Evolutionary conservation across 1,284 basidiomycete genomes (phyloP), one percentile per base, ranked within the genome.

Genomic region (Irpex sp.): DNA sequence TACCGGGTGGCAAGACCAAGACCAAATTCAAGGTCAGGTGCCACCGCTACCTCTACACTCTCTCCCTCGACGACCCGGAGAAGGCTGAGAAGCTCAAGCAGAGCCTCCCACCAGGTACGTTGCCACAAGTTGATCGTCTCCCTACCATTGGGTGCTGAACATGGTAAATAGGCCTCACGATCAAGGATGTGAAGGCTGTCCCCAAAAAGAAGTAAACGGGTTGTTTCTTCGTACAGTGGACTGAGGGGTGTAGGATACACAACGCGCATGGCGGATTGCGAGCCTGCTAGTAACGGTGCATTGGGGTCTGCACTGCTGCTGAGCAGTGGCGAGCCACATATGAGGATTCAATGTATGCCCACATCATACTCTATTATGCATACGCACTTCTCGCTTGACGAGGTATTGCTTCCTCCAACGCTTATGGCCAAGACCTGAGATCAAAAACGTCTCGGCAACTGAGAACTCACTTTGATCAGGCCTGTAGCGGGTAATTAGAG

Each of bases 1-100:
- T 81, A 63, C 78, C 85, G 65, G 86, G 85, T 65, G 89, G 84
- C 75, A 94, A 93, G 82, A 84, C 84, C 68, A 86, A 90, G 80
- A 97, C 93, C 78, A 98, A 99, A 84, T 98, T 99, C 90, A 99
- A 99, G 88, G 89, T 99, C 76, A 89, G 97, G 78, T 98, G 96
- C 84, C 93, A 93, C 67, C 87, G 92, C 75, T 98, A 97, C 83
- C 92, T 99, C 68, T 99, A 99, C 90, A 99, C 97, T 36, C 88
- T 99, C 70, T 88, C 90, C 68, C 82, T 99, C 75, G 90, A 96
- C 76, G 97, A 99, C 82, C 87, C 92, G 74, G 95, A 98, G 81
- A 98, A 98, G 87, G 97, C 97, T 57, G 95, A 97, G 78, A 99
- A 98, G 86, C 89, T 99, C 73, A 90, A 92, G 84, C 93, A 94